phyloP scores from a whole-genome alignment of 257 asterid species.

The Salvia miltiorrhiza region DNA sequence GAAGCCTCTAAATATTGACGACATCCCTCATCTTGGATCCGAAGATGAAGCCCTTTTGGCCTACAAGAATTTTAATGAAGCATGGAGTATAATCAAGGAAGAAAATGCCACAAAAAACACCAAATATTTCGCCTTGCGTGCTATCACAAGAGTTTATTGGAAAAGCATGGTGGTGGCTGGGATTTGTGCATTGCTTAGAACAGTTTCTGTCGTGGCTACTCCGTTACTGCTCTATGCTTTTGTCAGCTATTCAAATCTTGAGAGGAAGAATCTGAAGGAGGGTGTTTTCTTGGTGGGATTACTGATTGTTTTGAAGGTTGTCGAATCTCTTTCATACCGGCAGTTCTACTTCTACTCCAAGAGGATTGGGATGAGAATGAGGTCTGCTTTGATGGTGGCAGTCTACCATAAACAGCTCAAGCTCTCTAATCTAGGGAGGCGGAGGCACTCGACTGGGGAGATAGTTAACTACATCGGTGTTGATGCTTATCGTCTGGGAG shows the following conservation, averaged over 20 bases:
- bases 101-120: slow-evolving; percentile 22
- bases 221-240: slow-evolving; percentile 67
- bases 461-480: slow-evolving; percentile 67
- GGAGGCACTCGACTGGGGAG: slow-evolving; percentile 64
- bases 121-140: slow-evolving; percentile 33
- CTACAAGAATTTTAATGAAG: slow-evolving; percentile 35
- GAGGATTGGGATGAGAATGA: slow-evolving; percentile 64
- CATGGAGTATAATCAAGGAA: slow-evolving; percentile 34
- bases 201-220: slow-evolving; percentile 41
- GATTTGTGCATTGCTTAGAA: slow-evolving; percentile 36
- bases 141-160: slow-evolving; percentile 44
- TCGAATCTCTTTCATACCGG: slow-evolving; percentile 51
- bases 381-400: slow-evolving; percentile 71
- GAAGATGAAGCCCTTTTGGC: slow-evolving; percentile 59
- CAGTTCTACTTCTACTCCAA: slow-evolving; percentile 59
- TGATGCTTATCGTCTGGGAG: slow-evolving; percentile 81
- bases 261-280: slow-evolving; percentile 23
- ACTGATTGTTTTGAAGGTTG: slow-evolving; percentile 45
- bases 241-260: slow-evolving; percentile 44
- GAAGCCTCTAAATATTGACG: slow-evolving; percentile 44
- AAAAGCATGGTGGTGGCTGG: slow-evolving; percentile 45
- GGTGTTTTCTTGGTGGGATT: slow-evolving; percentile 49
- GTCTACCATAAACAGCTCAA: slow-evolving; percentile 60
- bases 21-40: slow-evolving; percentile 49
- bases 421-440: slow-evolving; percentile 52